phyloP scores from a whole-genome alignment of 106 monocot genomes.

The Alisma plantagoaquatica region DNA sequence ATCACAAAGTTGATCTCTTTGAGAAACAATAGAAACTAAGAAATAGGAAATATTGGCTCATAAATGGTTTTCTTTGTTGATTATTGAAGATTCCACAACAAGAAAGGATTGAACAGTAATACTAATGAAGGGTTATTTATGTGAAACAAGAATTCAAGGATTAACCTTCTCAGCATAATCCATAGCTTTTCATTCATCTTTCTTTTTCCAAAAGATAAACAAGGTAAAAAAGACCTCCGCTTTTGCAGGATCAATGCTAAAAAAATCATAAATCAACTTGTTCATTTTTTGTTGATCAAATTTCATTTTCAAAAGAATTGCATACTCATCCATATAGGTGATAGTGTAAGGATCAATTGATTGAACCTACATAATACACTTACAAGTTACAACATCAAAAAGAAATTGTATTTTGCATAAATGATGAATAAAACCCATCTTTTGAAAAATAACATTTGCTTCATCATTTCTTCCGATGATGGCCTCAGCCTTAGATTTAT shows the following conservation, averaged over 20 bases:
- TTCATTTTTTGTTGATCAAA: conserved; percentile 70
- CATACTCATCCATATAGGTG: conserved; percentile 99
- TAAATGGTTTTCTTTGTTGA: neutral
- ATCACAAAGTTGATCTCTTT: too few relatives aligned
- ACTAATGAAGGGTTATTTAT: too few relatives aligned
- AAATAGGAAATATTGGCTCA: neutral
- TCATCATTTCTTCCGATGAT: conserved; percentile 89
- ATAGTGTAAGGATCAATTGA: conserved; percentile 80
- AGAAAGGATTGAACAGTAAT: neutral
- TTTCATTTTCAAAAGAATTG: conserved; percentile 83
- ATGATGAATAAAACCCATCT: conserved; percentile 35
- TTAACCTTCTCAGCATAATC: conserved; percentile 89
- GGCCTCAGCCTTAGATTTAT: conserved; percentile 71
- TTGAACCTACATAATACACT: conserved; percentile 46
- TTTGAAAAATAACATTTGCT: conserved; percentile 91
- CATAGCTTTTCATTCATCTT: conserved; percentile 85
- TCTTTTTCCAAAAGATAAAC: conserved; percentile 86
- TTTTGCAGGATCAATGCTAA: conserved; percentile 71
- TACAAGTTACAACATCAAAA: neutral
- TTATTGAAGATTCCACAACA: neutral
- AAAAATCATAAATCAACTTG: conserved; percentile 90
- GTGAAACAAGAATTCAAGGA: neutral
- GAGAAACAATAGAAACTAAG: conserved; percentile 12
- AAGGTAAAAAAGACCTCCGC: conserved; percentile 77
- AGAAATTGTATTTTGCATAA: neutral